Evolutionary conservation across 805 yeast genomes (phyloP), one percentile per base, ranked within the genome.

Genomic region (Kluyveromyces lactis): DNA sequence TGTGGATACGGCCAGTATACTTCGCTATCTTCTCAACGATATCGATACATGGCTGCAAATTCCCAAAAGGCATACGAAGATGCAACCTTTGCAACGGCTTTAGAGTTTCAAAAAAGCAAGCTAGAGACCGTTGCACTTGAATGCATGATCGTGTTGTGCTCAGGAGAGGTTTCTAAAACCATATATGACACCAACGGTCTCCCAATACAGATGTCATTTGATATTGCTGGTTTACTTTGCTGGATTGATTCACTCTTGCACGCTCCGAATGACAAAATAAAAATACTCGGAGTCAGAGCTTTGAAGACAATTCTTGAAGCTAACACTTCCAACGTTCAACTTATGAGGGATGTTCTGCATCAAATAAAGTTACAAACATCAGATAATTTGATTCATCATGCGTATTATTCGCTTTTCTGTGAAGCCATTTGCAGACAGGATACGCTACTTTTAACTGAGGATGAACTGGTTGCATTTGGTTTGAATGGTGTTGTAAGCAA

Each of bases 221-320:
- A 86, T 47, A 69, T 82, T 5, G 64, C 73, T 2, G 78, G 77
- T 0, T 67, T 87, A 15, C 65, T 86, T 58, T 66, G 71, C 12
- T 92, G 97, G 97, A 73, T 86, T n/a, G 81, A 81, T 51, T 68
- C 86, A 1, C 64, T 90, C 18, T 69, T 89, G 39, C 64, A 68
- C 17, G 71, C 81, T 0, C 70, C 73, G 3, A 76, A 75, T 35
- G 81, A 78, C 7, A 64, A 66, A 24, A 66, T 81, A 18, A 77
- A 72, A 39, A 71, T 66, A 3, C 57, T 82, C 27, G 97, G 95
- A 0, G 69, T 77, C 17, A 63, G 64, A 12, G 96, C 97, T 0
- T 63, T 92, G 31, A 66, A 70, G 34, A 85, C 82, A 48, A 65
- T 92, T 28, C 65, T 92, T 16, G 64, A 60, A 9, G 66, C 72